Percentiles rank a stretch among this genome's conserved stretches.
Evolutionary conservation across 2,329 filamentous ascomycete species (phyloP).

Genomic region (Knufia fluminis): DNA sequence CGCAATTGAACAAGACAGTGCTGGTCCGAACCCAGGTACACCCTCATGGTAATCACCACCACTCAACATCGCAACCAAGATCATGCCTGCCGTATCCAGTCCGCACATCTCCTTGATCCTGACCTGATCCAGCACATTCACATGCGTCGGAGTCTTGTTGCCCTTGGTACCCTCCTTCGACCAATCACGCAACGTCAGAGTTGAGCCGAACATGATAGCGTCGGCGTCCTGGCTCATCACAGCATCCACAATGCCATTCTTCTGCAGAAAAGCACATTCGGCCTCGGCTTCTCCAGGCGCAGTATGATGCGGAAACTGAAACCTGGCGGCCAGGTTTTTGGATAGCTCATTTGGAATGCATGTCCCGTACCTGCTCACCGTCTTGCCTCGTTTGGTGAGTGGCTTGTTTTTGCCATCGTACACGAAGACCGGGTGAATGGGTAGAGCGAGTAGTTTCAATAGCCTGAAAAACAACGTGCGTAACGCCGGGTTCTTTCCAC

Average conservation of each 20-base stretch:
- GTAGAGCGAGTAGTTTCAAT: slow-evolving; percentile 62
- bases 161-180: slow-evolving; percentile 59
- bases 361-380: slow-evolving; percentile 46
- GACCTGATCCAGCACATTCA: slow-evolving; percentile 65
- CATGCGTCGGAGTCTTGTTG: slow-evolving; percentile 67
- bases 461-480: slow-evolving; percentile 90
- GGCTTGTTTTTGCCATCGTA: slow-evolving; percentile 85
- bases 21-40: slow-evolving; percentile 77
- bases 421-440: slow-evolving; percentile 81
- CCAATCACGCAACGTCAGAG: slow-evolving; percentile 70
- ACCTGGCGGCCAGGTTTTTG: slow-evolving; percentile 73
- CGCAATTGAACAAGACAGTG: slow-evolving; percentile 81
- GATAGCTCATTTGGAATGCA: slow-evolving; percentile 62
- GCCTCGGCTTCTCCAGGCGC: slow-evolving; percentile 94
- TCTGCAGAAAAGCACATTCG: slow-evolving; percentile 81
- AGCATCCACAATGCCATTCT: slow-evolving; percentile 74
- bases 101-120: slow-evolving; percentile 50
- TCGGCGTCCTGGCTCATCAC: slow-evolving; percentile 96
- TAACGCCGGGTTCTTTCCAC: slow-evolving; percentile 80
- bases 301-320: slow-evolving; percentile 74
- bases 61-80: slow-evolving; percentile 86
- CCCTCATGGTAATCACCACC: slow-evolving; percentile 91
- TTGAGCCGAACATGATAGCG: slow-evolving; percentile 93
- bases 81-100: slow-evolving; percentile 79
- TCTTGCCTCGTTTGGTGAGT: slow-evolving; percentile 78